Evolutionary conservation across 1,284 basidiomycete species (phyloP), one percentile per base, ranked within the genome.

Genomic region (Wolfiporia cocos): DNA sequence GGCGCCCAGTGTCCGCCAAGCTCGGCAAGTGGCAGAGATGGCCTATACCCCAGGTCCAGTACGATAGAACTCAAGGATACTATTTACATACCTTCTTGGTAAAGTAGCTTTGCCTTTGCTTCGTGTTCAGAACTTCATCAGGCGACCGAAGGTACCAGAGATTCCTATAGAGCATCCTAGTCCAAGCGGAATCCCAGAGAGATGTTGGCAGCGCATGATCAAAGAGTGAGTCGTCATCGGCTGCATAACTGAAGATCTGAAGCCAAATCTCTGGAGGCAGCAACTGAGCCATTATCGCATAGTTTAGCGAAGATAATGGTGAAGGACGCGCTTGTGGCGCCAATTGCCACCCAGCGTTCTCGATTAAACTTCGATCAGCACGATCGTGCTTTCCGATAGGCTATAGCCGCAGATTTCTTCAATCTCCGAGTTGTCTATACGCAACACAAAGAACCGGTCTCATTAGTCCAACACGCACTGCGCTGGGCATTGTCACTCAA

Each of bases 241-340:
- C 71, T 1, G 81, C 80, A 26, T 79, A 66, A 52, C 80, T 71
- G 50, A 86, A 86, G 15, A 86, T 82, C 39, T 74, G 64, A 1
- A 71, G 70, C 75, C 78, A 79, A 4, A 87, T 64, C 63, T 87
- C 84, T 12, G 73, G 68, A 11, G 84, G 84, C 3, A 87, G 67
- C 7, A 51, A n/a, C n/a, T n/a, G n/a, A n/a, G n/a, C n/a, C n/a
- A n/a, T n/a, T n/a, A n/a, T n/a, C n/a, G n/a, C n/a, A n/a, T n/a
- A n/a, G n/a, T n/a, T n/a, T n/a, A n/a, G n/a, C n/a, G n/a, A n/a
- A n/a, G n/a, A n/a, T n/a, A n/a, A n/a, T n/a, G n/a, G n/a, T n/a
- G n/a, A n/a, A n/a, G n/a, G n/a, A n/a, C n/a, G n/a, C n/a, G n/a
- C n/a, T n/a, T n/a, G n/a, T n/a, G n/a, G n/a, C n/a, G n/a, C n/a